Conservation (phyloP, 2,329 filamentous ascomycete genomes). For the Aspergillus fumigatus region DNA sequence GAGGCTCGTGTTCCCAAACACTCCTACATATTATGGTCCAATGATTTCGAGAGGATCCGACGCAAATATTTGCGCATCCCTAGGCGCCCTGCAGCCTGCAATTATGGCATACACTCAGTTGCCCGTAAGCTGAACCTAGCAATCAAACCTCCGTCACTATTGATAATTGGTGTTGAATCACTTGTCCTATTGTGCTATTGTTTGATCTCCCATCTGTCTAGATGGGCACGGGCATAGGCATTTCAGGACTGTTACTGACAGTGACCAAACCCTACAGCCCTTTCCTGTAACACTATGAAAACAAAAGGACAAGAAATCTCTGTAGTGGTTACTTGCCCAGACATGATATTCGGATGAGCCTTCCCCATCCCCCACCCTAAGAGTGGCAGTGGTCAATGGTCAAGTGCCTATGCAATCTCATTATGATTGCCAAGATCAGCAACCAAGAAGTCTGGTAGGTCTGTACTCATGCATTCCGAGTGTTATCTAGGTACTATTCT, state of each 20-base stretch:
- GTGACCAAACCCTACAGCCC: background rate
- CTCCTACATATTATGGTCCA: background rate
- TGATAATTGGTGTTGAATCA: background rate
- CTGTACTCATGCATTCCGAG: background rate
- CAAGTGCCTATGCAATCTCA: background rate
- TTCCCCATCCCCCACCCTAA: background rate
- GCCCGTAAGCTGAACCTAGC: background rate
- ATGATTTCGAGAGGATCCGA: background rate
- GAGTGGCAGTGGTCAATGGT: background rate
- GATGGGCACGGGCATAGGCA: background rate
- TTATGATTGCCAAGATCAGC: background rate
- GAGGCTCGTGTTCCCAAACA: background rate
- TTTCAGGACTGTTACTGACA: background rate
- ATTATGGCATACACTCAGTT: background rate
- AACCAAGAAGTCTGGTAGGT: background rate
- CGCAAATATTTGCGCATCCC: background rate
- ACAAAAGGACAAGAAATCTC: background rate
- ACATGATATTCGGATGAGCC: background rate
- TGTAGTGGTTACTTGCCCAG: background rate
- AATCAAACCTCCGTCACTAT: background rate
- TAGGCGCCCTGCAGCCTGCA: background rate
- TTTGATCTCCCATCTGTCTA: background rate
- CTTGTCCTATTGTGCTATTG: background rate
- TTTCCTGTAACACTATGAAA: background rate
- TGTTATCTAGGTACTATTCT: conserved; percentile 4